Evolutionary conservation across 768 basidiomycete species (phyloP).

Genomic region (Lactarius indigo): DNA sequence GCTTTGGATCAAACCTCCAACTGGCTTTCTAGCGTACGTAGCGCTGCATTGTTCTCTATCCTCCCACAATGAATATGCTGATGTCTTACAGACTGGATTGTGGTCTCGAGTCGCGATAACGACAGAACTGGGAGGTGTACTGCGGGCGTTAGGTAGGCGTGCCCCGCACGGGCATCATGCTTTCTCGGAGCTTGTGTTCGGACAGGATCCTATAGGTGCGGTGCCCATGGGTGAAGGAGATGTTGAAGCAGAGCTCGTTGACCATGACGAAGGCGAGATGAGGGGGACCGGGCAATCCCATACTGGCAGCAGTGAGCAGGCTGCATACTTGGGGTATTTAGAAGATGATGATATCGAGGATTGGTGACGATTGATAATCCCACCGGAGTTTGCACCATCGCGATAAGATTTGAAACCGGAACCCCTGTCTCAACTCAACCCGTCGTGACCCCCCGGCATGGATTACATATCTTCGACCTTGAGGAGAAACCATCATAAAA

Average conservation of each 20-base stretch:
- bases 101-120: slow-evolving; percentile 15
- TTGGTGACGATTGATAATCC: neutral
- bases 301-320: neutral
- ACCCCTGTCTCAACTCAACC: too few species aligned
- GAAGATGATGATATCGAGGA: slow-evolving; percentile 27
- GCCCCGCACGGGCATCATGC: slow-evolving; percentile 17
- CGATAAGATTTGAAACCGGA: neutral
- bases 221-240: slow-evolving; percentile 16
- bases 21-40: slow-evolving; percentile 48
- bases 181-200: slow-evolving; percentile 22
- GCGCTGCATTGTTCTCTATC: neutral
- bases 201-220: slow-evolving; percentile 1
- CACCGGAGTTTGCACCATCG: neutral
- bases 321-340: slow-evolving; percentile 10
- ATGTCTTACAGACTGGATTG: slow-evolving; percentile 9
- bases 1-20: slow-evolving; percentile 51
- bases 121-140: slow-evolving; percentile 18
- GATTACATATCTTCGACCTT: neutral
- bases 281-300: neutral
- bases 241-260: slow-evolving; percentile 1
- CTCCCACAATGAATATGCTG: neutral
- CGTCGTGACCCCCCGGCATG: neutral
- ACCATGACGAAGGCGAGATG: slow-evolving; percentile 1
- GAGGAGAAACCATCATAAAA: slow-evolving; percentile 6
- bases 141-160: slow-evolving; percentile 9